These are phyloP conservation scores for Trichoderma endophyticum DNA, from an alignment of 2,329 filamentous ascomycete genomes.

Conservation along the genomic window DNA sequence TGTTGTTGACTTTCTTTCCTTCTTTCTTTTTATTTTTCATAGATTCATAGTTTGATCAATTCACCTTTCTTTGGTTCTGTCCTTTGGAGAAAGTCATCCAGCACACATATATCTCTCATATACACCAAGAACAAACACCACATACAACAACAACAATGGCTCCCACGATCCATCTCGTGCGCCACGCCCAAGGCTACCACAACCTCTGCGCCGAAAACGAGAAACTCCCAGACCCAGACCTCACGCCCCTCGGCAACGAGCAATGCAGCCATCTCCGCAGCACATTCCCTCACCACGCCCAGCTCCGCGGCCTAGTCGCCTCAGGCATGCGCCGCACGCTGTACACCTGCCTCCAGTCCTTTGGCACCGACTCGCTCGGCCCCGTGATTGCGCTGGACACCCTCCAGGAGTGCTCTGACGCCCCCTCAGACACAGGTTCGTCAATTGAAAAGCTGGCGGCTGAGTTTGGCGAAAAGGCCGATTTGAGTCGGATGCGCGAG, in stretches of 20 bases:
- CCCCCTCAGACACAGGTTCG: constrained; percentile 74
- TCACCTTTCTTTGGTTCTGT: background rate
- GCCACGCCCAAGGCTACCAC: constrained; percentile 77
- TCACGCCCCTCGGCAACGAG: constrained; percentile 70
- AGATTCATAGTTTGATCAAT: background rate
- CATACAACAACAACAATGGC: constrained; percentile 33
- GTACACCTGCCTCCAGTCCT: constrained; percentile 70
- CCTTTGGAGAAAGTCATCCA: background rate
- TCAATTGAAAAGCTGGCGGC: constrained; percentile 49
- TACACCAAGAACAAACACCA: constrained; percentile 24
- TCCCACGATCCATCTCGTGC: constrained; percentile 62
- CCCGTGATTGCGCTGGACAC: constrained; percentile 67
- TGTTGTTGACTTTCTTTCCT: background rate
- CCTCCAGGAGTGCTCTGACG: constrained; percentile 72
- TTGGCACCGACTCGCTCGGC: constrained; percentile 44
- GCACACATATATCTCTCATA: background rate
- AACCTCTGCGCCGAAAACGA: constrained; percentile 72
- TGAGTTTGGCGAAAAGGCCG: constrained; percentile 62
- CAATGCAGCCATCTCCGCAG: constrained; percentile 67
- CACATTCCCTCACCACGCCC: constrained; percentile 61
- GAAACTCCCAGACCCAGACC: constrained; percentile 68
- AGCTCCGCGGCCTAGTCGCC: constrained; percentile 68
- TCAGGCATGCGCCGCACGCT: constrained; percentile 80
- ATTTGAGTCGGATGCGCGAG: constrained; percentile 58
- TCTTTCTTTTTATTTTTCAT: background rate